phyloP scores from a whole-genome alignment of 108 stramenopile species.

The Nannochloropsis gaditana region DNA sequence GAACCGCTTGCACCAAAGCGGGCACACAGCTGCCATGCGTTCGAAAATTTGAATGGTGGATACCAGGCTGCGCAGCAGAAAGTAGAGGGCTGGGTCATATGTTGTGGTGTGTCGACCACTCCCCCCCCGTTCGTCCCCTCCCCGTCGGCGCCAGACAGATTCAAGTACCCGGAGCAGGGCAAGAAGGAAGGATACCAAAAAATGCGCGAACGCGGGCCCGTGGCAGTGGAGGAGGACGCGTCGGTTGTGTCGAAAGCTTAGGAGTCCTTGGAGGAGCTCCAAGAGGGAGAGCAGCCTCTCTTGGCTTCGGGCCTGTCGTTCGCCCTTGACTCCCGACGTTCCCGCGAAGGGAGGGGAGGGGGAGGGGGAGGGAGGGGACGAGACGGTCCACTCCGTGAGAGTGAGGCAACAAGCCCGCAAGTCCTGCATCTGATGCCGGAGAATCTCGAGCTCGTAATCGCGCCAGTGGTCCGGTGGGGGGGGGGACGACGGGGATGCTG shows the following conservation, averaged over 20 bases:
- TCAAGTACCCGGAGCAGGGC: not conserved
- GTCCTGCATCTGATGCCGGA: not conserved
- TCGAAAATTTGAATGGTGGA: not conserved
- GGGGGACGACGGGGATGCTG: too few species aligned
- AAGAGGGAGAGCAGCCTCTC: not conserved
- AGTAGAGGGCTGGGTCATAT: not conserved
- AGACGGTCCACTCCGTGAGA: not conserved
- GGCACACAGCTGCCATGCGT: not conserved
- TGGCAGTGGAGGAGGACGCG: not conserved
- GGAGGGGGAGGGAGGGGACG: not conserved
- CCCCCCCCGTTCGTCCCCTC: not conserved
- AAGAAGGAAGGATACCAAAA: not conserved
- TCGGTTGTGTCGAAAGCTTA: not conserved
- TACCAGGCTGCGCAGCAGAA: not conserved
- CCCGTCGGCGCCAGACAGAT: not conserved
- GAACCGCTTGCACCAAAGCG: not conserved
- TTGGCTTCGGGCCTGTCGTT: not conserved
- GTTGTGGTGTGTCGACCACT: not conserved
- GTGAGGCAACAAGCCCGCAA: not conserved
- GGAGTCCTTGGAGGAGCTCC: not conserved
- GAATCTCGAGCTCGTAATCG: not conserved
- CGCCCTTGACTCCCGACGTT: too few species aligned
- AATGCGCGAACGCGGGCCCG: not conserved
- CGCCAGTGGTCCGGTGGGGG: not conserved
- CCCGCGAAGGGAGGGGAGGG: not conserved